Base-by-base conservation (phyloP, 140 eudicot species). In the Anethum foeniculum region DNA sequence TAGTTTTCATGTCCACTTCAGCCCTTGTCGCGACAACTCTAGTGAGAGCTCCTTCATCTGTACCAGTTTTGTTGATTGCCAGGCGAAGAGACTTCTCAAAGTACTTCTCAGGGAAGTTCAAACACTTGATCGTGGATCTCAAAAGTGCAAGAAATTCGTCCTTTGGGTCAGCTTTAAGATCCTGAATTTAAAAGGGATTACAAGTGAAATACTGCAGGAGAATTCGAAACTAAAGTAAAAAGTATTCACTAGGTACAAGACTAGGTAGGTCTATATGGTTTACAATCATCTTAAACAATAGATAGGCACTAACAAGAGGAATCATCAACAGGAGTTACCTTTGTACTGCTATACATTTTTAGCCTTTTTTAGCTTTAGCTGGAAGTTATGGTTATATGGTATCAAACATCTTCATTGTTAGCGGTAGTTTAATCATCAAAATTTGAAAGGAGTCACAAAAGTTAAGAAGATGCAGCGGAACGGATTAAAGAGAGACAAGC, bases 1-100 rank as follows among this genome's bases (percentile, higher is more conserved):
- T 94, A 41, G 71, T 81, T 82, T 94, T 86, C 98, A 94, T 81
- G 91, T 94, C 98, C 11, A 94, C 88, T 86, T 91, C 98, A 27
- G 98, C 97, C 74, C 98, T 86, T 38, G 96, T 90, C n/a, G 93
- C 87, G 12, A 92, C 90, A 27, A 94, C 93, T 36, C 97, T 84
- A 27, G 92, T 92, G 39, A 94, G 89, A 75, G 90, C 96, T 54
- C 88, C 88, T 77, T 94, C 98, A 47, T 94, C 97, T 0, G 97
- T 92, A 25, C 98, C 98, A 25, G 71, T 77, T 75, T 85, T 90
- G 89, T 90, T 89, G 21, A 92, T 89, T 11, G 93, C 85, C 19
- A 81, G 75, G 73, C 98, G 91, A 6, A 94, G 58, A 5, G 88
- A 84, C 85, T 90, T 86, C 86, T 83, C 98, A 76, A 91, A 93